phyloP scores from a whole-genome alignment of 495 filamentous ascomycete genomes.

The Cryomyces minteri region DNA sequence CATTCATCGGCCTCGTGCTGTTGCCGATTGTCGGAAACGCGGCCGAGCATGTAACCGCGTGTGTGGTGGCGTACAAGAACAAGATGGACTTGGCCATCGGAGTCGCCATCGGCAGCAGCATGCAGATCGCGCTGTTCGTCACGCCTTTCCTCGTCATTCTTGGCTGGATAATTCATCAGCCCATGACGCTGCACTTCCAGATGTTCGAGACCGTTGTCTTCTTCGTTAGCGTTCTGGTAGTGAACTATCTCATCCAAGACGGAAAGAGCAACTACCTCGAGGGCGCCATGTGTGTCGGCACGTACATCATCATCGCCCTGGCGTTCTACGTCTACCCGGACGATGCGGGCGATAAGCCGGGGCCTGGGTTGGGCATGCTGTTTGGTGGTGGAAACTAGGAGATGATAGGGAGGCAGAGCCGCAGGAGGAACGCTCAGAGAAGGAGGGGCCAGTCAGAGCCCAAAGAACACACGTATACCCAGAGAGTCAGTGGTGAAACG shows the following conservation, averaged over 20 bases:
- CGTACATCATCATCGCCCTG: conserved; percentile 73
- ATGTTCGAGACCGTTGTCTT: conserved; percentile 88
- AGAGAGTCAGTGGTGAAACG: too few species aligned
- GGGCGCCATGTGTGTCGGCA: conserved; percentile 69
- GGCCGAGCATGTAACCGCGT: conserved; percentile 89
- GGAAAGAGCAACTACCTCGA: conserved; percentile 93
- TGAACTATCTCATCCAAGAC: conserved; percentile 84
- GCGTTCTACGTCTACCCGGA: conserved; percentile 85
- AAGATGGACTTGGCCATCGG: conserved; percentile 98
- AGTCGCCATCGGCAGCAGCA: conserved; percentile 79
- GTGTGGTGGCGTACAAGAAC: conserved; percentile 78
- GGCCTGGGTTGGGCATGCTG: too few species aligned
- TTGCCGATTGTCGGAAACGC: conserved; percentile 97
- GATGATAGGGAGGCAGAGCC: too few species aligned
- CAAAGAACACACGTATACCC: too few species aligned
- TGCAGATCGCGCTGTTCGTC: conserved; percentile 89
- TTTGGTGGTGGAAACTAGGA: too few species aligned
- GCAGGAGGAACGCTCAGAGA: too few species aligned
- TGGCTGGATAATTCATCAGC: conserved; percentile 69
- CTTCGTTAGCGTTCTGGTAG: conserved; percentile 73
- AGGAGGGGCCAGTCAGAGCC: too few species aligned
- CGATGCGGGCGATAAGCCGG: conserved; percentile 20
- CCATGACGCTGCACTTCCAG: conserved; percentile 88
- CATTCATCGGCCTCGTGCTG: conserved; percentile 88
- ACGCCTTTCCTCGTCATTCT: conserved; percentile 83